Conservation (phyloP, 768 basidiomycete genomes). For the Boletus insuetus region DNA sequence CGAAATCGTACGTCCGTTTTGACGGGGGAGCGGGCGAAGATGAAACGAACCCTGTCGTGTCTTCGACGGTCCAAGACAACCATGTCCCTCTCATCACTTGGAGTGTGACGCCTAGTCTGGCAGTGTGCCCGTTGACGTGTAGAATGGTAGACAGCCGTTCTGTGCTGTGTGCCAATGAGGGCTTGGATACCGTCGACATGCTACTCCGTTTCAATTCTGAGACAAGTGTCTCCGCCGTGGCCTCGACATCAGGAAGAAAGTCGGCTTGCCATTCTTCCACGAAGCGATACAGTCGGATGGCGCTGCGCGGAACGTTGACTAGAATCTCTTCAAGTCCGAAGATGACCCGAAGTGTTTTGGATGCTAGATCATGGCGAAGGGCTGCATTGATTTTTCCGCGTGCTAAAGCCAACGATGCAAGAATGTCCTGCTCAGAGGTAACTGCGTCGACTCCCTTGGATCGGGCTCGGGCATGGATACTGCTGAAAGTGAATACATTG, state of each 20-base stretch:
- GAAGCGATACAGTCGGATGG: slow-evolving; percentile 73
- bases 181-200: slow-evolving; percentile 32
- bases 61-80: slow-evolving; percentile 69
- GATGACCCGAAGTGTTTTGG: slow-evolving; percentile 41
- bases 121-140: slow-evolving; percentile 53
- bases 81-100: slow-evolving; percentile 89
- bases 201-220: slow-evolving; percentile 55
- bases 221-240: slow-evolving; percentile 60
- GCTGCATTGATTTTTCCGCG: slow-evolving; percentile 46
- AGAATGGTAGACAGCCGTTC: slow-evolving; percentile 24
- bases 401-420: slow-evolving; percentile 58
- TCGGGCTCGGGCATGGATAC: slow-evolving; percentile 56
- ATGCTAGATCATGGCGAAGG: slow-evolving; percentile 43
- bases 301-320: slow-evolving; percentile 75
- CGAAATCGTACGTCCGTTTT: slow-evolving; percentile 47
- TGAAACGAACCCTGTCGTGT: slow-evolving; percentile 47
- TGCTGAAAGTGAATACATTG: slow-evolving; percentile 46
- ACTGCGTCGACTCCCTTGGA: slow-evolving; percentile 41
- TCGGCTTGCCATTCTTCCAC: slow-evolving; percentile 80
- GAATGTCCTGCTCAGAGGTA: slow-evolving; percentile 46
- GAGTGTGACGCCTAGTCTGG: slow-evolving; percentile 55
- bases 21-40: slow-evolving; percentile 35
- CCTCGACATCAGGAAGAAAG: slow-evolving; percentile 72
- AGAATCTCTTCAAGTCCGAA: slow-evolving; percentile 45
- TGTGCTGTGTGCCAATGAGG: slow-evolving; percentile 23